Conservation (phyloP, 2,329 filamentous ascomycete species). For the Epicoccum nigrum region DNA sequence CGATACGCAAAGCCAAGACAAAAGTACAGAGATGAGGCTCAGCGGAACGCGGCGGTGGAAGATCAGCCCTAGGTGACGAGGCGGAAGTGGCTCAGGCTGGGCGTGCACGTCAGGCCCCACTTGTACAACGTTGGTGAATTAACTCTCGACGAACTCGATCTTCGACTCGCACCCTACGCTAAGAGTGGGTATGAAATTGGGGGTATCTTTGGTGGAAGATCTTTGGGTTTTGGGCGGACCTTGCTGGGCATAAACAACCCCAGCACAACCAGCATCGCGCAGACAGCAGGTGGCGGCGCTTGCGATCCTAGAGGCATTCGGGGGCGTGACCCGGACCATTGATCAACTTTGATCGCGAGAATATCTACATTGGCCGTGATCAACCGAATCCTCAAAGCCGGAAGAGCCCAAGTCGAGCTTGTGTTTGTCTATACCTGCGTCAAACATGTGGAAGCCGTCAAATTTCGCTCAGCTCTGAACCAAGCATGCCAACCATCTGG, state of each 20-base stretch:
- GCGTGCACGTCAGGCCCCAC: constrained; percentile 1
- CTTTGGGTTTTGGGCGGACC: not conserved
- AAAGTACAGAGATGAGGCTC: constrained; percentile 14
- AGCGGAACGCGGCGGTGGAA: constrained; percentile 3
- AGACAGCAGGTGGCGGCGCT: not conserved
- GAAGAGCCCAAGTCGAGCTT: too few species aligned
- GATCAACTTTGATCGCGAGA: too few species aligned
- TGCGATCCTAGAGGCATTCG: too few species aligned
- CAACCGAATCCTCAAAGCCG: too few species aligned
- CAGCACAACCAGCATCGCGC: not conserved
- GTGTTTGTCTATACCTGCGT: too few species aligned
- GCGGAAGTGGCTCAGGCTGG: constrained; percentile 17
- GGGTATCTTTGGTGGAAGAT: too few species aligned
- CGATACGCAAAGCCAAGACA: constrained; percentile 6
- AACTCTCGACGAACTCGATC: not conserved
- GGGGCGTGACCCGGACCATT: too few species aligned
- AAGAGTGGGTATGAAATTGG: not conserved
- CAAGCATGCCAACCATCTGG: too few species aligned
- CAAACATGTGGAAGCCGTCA: too few species aligned
- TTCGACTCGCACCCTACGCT: not conserved
- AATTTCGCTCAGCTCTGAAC: too few species aligned
- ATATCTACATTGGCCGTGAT: too few species aligned
- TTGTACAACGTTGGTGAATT: not conserved
- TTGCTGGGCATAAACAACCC: not conserved
- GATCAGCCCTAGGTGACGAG: constrained; percentile 13